phyloP scores from a whole-genome alignment of 768 basidiomycete species.

The Suillus paluster region DNA sequence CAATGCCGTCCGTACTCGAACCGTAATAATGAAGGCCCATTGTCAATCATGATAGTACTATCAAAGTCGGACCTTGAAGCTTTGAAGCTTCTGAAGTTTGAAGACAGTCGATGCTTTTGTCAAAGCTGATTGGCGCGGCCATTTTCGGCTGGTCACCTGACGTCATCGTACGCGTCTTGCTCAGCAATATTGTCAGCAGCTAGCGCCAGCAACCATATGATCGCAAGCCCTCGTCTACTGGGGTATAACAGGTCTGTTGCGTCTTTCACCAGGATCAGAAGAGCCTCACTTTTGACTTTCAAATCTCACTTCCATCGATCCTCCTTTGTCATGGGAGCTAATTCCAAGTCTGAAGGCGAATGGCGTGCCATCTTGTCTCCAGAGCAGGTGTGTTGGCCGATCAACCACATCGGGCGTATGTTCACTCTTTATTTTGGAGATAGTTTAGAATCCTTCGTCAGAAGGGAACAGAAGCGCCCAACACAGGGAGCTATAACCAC shows the following conservation, averaged over 20 bases:
- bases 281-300: background rate
- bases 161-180: background rate
- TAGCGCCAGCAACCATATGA: background rate
- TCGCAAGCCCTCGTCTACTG: background rate
- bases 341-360: slow-evolving; percentile 68
- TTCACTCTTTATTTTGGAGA: background rate
- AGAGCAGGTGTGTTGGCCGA: slow-evolving; percentile 65
- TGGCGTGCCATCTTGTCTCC: slow-evolving; percentile 83
- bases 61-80: too few species aligned
- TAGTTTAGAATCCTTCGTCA: slow-evolving; percentile 85
- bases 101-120: too few species aligned
- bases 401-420: background rate
- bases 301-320: slow-evolving; percentile 9
- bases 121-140: too few species aligned
- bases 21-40: background rate
- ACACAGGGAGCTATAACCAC: slow-evolving; percentile 83
- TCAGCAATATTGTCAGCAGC: background rate
- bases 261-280: background rate
- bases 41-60: background rate
- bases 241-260: background rate
- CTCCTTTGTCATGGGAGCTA: slow-evolving; percentile 9
- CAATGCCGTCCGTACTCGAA: background rate
- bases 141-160: background rate
- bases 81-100: too few species aligned
- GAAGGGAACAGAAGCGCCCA: slow-evolving; percentile 85